Base-by-base conservation (phyloP, 768 basidiomycete genomes). In the Leccinum disarticulatum region DNA sequence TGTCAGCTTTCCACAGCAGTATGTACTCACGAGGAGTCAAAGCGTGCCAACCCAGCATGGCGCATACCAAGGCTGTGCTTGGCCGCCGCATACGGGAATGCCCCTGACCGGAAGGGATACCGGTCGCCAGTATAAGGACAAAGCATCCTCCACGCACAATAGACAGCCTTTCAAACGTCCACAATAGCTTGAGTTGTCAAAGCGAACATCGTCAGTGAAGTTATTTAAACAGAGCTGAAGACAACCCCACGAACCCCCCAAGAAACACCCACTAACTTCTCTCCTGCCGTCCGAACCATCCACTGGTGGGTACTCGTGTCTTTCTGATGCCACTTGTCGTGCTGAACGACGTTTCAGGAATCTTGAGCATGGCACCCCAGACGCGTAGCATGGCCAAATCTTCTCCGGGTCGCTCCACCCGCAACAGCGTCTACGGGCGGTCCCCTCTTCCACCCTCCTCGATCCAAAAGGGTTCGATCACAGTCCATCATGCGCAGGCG, bases 381-480 rank as follows among this genome's bases (percentile, higher is more conserved):
- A 70, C 70, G 0, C 65, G 67, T 19, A 71, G 63, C 31, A 15
- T 58, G n/a, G 14, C 53, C 46, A 71, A 61, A 33, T 1, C 43
- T 25, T 64, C 67, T 3, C 61, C 66, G 0, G 62, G 63, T 43
- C 64, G 67, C 53, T 27, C 33, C 4, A 66, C 71, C 4, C 63
- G 63, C 57, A 72, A 73, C 30, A 70, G 69, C 51, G 30, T 63
- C 3, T 64, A 60, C n/a, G 66, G 67, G n/a, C 53, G 70, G 3
- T 35, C 62, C 11, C 47, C 59, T 2, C 54, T 54, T 25, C 55
- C 61, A 22, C 57, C 55, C 17, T 38, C 49, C 3, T 64, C 55
- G 33, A 50, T 57, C 31, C 60, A 56, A 22, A 68, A 55, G 51
- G 59, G 51, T 6, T 9, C 51, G 17, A 57, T 30, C 28, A 19